A percentile compares a stretch with the other conserved stretches of the same genome.
phyloP scores from a whole-genome alignment of 768 basidiomycete species.

The Crassisporium funariophilum region DNA sequence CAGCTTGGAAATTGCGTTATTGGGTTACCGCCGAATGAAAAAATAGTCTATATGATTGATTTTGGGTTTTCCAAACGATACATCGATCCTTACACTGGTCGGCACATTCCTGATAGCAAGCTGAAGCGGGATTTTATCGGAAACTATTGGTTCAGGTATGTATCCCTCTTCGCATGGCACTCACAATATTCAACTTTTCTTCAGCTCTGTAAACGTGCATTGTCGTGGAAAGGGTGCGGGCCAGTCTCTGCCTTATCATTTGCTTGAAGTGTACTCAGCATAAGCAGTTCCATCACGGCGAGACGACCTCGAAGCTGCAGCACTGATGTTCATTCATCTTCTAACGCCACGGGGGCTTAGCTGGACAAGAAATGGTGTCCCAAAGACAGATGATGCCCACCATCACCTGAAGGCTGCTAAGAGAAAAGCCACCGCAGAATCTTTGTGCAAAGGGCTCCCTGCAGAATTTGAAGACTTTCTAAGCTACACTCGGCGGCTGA shows the following conservation, averaged over 20 bases:
- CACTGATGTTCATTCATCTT: slow-evolving; percentile 80
- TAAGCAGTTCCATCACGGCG: slow-evolving; percentile 71
- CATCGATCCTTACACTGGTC: slow-evolving; percentile 61
- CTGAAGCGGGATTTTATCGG: slow-evolving; percentile 75
- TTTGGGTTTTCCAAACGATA: slow-evolving; percentile 84
- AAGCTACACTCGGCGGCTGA: slow-evolving; percentile 67
- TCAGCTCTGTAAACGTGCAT: slow-evolving; percentile 71
- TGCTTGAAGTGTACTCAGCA: slow-evolving; percentile 1
- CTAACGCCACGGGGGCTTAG: slow-evolving; percentile 73
- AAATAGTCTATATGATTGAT: slow-evolving; percentile 79
- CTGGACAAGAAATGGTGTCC: slow-evolving; percentile 83
- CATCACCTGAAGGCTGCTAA: slow-evolving; percentile 67
- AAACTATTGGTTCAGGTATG: slow-evolving; percentile 80
- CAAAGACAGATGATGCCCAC: slow-evolving; percentile 67
- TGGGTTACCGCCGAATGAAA: slow-evolving; percentile 59
- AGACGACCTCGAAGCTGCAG: slow-evolving; percentile 77
- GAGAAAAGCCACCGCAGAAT: slow-evolving; percentile 57
- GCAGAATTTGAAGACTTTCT: slow-evolving; percentile 77
- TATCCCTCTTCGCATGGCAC: not conserved
- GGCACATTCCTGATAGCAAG: slow-evolving; percentile 74
- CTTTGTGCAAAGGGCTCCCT: slow-evolving; percentile 69
- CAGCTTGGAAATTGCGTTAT: slow-evolving; percentile 78
- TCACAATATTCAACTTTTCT: slow-evolving; percentile 5
- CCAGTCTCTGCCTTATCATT: slow-evolving; percentile 3
- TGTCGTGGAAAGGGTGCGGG: slow-evolving; percentile 70